phyloP scores from a whole-genome alignment of 2,329 filamentous ascomycete species.

The Trichoderma oligosporum region DNA sequence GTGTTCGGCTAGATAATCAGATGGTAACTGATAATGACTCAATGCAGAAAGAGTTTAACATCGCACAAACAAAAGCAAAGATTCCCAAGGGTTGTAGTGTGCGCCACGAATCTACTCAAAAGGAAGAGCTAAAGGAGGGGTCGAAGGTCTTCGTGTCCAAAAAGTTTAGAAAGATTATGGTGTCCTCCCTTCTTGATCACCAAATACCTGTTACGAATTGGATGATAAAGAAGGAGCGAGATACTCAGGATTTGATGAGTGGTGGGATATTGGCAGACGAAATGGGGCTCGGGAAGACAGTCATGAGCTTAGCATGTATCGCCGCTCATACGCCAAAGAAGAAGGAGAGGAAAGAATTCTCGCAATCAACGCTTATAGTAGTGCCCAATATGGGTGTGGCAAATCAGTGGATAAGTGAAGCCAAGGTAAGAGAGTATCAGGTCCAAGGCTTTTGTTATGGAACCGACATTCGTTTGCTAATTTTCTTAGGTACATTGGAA shows the following conservation, averaged over 20 bases:
- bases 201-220: conserved; percentile 51
- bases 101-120: conserved; percentile 16
- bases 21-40: not conserved
- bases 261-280: conserved; percentile 50
- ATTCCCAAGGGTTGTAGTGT: conserved; percentile 22
- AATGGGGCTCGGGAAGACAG: conserved; percentile 65
- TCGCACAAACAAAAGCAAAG: not conserved
- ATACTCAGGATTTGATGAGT: not conserved
- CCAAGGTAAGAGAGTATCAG: not conserved
- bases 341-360: conserved; percentile 36
- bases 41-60: not conserved
- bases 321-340: conserved; percentile 20
- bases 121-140: conserved; percentile 22
- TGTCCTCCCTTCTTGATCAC: conserved; percentile 38
- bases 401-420: conserved; percentile 28
- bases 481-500: not conserved
- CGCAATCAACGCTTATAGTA: conserved; percentile 35
- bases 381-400: conserved; percentile 27
- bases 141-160: conserved; percentile 18
- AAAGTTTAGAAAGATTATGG: conserved; percentile 24
- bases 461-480: not conserved
- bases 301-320: conserved; percentile 64
- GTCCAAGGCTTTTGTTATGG: too few relatives aligned
- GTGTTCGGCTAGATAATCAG: not conserved
- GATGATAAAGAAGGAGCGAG: conserved; percentile 51